These are phyloP conservation scores for Caryopteris hybrid DNA, from an alignment of 305 asterid species.

Conservation along the genomic window DNA sequence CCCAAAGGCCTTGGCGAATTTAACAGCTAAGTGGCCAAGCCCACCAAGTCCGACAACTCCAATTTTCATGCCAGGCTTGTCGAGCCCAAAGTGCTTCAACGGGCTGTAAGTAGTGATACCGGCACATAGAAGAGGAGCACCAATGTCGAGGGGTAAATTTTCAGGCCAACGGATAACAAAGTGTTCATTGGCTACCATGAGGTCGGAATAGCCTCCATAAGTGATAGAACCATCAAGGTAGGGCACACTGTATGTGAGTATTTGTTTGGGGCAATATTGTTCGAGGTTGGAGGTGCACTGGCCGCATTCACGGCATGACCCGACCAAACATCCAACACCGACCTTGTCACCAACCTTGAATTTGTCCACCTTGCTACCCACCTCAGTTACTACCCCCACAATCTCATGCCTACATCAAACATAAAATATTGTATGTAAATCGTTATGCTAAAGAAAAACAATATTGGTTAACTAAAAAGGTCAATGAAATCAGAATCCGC, in stretches of 20 bases:
- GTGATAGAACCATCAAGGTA: conserved; percentile 36
- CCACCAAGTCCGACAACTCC: conserved; percentile 66
- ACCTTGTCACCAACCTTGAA: conserved; percentile 50
- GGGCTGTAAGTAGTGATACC: conserved; percentile 64
- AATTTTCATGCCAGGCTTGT: conserved; percentile 41
- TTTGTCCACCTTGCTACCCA: conserved; percentile 46
- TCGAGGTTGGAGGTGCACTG: conserved; percentile 40
- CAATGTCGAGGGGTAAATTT: conserved; percentile 37
- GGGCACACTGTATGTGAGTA: conserved; percentile 20
- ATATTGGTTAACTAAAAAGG: background rate
- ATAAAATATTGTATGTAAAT: background rate
- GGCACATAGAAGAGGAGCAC: conserved; percentile 57
- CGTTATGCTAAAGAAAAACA: background rate
- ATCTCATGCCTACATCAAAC: conserved; percentile 46
- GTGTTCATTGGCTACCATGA: conserved; percentile 44
- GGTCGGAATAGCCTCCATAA: conserved; percentile 49
- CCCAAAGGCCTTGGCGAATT: conserved; percentile 63
- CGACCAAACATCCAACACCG: conserved; percentile 51
- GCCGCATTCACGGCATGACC: conserved; percentile 47
- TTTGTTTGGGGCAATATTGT: conserved; percentile 36
- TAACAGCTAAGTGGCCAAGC: conserved; percentile 61
- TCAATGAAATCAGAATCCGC: background rate
- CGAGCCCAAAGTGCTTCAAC: conserved; percentile 41
- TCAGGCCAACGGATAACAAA: conserved; percentile 46
- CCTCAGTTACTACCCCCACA: conserved; percentile 54